Evolutionary conservation across 2,329 filamentous ascomycete species (phyloP).

Genomic region (Stachybotrys echinatus): DNA sequence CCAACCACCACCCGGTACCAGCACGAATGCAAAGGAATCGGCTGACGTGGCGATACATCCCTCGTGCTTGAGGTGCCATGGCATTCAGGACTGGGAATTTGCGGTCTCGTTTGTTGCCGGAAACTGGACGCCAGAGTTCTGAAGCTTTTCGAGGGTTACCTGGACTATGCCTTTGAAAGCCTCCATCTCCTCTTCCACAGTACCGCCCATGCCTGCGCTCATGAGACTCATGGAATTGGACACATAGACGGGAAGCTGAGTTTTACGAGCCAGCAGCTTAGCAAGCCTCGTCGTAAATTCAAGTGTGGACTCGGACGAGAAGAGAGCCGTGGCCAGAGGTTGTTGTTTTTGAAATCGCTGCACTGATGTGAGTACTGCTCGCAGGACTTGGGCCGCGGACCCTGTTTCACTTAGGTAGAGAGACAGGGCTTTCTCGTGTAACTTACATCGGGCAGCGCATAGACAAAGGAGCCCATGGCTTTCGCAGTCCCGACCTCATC

Average conservation of each 20-base stretch:
- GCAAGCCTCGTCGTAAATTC: conserved; percentile 86
- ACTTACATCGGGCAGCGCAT: conserved; percentile 82
- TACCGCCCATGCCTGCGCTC: conserved; percentile 68
- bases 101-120: neutral
- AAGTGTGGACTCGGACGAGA: conserved; percentile 66
- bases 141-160: conserved; percentile 43
- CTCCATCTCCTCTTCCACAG: conserved; percentile 91
- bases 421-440: conserved; percentile 1
- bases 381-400: no score
- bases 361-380: conserved; percentile 8
- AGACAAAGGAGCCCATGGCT: conserved; percentile 83
- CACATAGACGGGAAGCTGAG: conserved; percentile 76
- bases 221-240: conserved; percentile 80
- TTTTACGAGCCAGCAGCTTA: conserved; percentile 72
- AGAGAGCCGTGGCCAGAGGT: conserved; percentile 74
- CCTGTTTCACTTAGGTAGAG: no score
- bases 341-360: conserved; percentile 51
- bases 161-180: conserved; percentile 71
- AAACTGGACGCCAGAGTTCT: conserved; percentile 6
- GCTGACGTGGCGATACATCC: neutral
- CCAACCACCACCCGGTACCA: neutral
- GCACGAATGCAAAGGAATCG: neutral
- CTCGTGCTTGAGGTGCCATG: no score
- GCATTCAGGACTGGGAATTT: neutral
- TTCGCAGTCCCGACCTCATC: conserved; percentile 45